These are phyloP conservation scores for Pseudisothecium myosuroides DNA, from an alignment of 225 moss, liverwort and hornwort species.

Conservation along the genomic window DNA sequence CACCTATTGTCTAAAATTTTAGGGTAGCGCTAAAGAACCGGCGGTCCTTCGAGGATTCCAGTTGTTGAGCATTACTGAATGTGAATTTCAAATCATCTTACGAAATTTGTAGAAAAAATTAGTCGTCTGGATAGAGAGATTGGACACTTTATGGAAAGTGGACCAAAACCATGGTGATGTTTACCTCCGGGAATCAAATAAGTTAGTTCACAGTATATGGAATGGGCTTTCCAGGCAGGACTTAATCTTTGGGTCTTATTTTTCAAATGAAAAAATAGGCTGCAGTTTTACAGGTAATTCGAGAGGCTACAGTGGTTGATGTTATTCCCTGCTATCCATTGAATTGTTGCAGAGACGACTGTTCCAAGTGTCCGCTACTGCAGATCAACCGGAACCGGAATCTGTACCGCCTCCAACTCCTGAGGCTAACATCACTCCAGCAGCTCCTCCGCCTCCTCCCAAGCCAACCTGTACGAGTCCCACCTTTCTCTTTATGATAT, in stretches of 20 bases:
- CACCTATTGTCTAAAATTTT: neutral
- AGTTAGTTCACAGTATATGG: neutral
- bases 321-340: neutral
- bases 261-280: neutral
- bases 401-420: constrained; percentile 30
- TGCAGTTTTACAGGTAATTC: neutral
- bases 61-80: neutral
- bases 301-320: neutral
- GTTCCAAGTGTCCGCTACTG: constrained; percentile 19
- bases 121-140: neutral
- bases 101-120: neutral
- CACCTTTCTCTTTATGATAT: neutral
- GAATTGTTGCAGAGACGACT: constrained; percentile 13
- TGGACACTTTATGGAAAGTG: neutral
- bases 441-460: constrained; percentile 24
- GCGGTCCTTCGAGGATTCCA: neutral
- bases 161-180: neutral
- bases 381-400: constrained; percentile 4
- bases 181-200: neutral
- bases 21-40: neutral
- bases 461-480: constrained; percentile 24
- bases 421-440: constrained; percentile 18
- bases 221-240: neutral
- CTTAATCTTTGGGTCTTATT: neutral
- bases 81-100: neutral